Evolutionary conservation across 1,284 basidiomycete genomes (phyloP), one percentile per base, ranked within the genome.

Genomic region (Gymnopus androsaceus): DNA sequence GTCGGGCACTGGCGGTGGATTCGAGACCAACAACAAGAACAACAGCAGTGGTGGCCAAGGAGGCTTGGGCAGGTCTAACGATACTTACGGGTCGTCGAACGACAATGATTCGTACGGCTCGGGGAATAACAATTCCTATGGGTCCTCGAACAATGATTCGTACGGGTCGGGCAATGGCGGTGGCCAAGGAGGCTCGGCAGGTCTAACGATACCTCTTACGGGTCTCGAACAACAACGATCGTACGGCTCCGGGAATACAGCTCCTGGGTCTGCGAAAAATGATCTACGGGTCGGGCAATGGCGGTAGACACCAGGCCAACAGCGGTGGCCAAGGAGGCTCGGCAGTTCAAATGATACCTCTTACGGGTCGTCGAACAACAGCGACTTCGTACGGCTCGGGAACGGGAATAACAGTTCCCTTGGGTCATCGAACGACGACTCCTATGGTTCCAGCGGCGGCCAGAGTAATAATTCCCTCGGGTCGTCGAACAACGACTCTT

Each of bases 61-160:
- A n/a, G 59, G 49, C n/a, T 63, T 64, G 14, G 64, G 63, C 37
- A 65, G 64, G 9, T 61, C 63, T 30, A 56, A 65, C 33, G 55
- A 61, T 38, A 55, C 55, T 8, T 59, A 63, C 34, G 59, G 60
- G 7, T 55, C 42, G 17, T 28, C 40, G 15, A 30, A 27, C 19
- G 52, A 55, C 34, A 51, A 46, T 36, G 50, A 61, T 36, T 55
- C 51, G 5, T 56, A 63, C 36, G 59, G 60, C 3, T 56, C 46
- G 14, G 27, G 23, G 15, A 55, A 56, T 28, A 52, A 47, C 42
- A 53, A 40, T 28, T 37, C 36, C 27, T 15, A 49, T 27, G 25
- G 37, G 9, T 4, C 4, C n/a, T 31, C 28, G n/a, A 47, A 47
- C 28, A 58, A 66, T 50, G 27, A 49, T 17, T 52, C 55, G 31